A percentile compares a stretch with the other conserved stretches of the same genome.
These are phyloP conservation scores for Phylloporus sp. DNA, from an alignment of 768 basidiomycete species.

Conservation along the genomic window DNA sequence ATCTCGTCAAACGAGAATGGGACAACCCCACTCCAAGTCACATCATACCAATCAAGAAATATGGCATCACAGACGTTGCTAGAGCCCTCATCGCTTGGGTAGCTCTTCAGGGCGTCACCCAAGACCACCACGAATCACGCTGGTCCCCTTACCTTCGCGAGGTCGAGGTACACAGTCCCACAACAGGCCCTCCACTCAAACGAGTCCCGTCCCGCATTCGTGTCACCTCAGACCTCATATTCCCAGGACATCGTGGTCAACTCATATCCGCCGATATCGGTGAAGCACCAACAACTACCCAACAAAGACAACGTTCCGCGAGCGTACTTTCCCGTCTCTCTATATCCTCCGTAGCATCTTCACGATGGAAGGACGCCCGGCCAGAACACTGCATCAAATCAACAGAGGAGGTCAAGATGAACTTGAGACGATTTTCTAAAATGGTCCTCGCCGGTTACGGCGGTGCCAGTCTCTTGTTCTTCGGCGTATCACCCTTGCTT, in stretches of 20 bases:
- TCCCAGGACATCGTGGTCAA: constrained; percentile 63
- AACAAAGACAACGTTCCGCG: constrained; percentile 30
- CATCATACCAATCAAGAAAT: constrained; percentile 53
- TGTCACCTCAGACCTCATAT: constrained; percentile 68
- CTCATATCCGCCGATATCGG: constrained; percentile 80
- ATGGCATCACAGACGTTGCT: constrained; percentile 60
- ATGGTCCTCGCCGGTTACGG: constrained; percentile 83
- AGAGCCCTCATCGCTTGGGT: constrained; percentile 76
- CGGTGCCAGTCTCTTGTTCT: constrained; percentile 75
- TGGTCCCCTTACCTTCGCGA: constrained; percentile 67
- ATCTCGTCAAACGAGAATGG: constrained; percentile 77
- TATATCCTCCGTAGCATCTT: constrained; percentile 26
- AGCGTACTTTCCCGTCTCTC: constrained; percentile 24
- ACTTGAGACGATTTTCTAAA: constrained; percentile 74
- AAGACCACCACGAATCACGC: constrained; percentile 69
- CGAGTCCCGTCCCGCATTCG: constrained; percentile 52
- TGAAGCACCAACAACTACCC: constrained; percentile 38
- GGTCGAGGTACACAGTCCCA: constrained; percentile 53
- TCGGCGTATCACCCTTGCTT: constrained; percentile 51
- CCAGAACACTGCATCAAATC: constrained; percentile 24
- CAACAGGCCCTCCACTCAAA: constrained; percentile 29
- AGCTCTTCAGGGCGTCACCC: constrained; percentile 74
- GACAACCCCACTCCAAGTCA: constrained; percentile 47
- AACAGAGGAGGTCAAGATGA: constrained; percentile 55
- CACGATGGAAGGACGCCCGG: constrained; percentile 20